Base-by-base conservation (phyloP, 805 yeast genomes). In the Candida koratica region DNA sequence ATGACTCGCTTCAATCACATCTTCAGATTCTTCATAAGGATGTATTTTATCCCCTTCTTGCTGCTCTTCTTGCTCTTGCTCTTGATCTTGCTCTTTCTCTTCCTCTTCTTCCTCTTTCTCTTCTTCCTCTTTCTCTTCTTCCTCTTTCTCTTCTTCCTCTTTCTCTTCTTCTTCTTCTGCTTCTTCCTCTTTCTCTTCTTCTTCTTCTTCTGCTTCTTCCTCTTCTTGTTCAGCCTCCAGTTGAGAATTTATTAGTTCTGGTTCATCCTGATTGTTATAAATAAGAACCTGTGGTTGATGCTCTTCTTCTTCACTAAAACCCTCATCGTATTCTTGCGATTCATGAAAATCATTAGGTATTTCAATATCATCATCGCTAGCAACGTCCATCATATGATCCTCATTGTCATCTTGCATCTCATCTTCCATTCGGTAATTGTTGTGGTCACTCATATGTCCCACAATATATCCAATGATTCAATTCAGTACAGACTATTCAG, bases 191-290 rank as follows among this genome's bases (percentile, higher is more conserved):
- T n/a, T n/a, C n/a, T n/a, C 33, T 19, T 30, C 36, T 6, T 20
- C 37, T 14, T 11, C 16, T n/a, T 30, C 25, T n/a, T n/a, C n/a
- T n/a, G n/a, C n/a, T 6, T 16, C 32, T 4, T 30, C 25, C 13
- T n/a, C 28, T 15, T 27, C 30, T 6, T 5, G 19, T 14, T 27
- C 30, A 11, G 14, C 35, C 17, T 31, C 34, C 34, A 31, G 34
- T 23, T 31, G 34, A 8, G 34, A 31, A 22, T 31, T 22, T 15
- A 31, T 32, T 12, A 19, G 10, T 13, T 25, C 31, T 2, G 37
- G 25, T 5, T 26, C 31, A 28, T 36, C 28, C 29, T 35, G 36
- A 23, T 31, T 15, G 7, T 34, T 32, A n/a, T n/a, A n/a, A n/a
- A n/a, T n/a, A n/a, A n/a, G n/a, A n/a, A n/a, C n/a, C n/a, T n/a